These are phyloP conservation scores for Hypoxylon sp. DNA, from an alignment of 2,329 filamentous ascomycete genomes.

Conservation along the genomic window DNA sequence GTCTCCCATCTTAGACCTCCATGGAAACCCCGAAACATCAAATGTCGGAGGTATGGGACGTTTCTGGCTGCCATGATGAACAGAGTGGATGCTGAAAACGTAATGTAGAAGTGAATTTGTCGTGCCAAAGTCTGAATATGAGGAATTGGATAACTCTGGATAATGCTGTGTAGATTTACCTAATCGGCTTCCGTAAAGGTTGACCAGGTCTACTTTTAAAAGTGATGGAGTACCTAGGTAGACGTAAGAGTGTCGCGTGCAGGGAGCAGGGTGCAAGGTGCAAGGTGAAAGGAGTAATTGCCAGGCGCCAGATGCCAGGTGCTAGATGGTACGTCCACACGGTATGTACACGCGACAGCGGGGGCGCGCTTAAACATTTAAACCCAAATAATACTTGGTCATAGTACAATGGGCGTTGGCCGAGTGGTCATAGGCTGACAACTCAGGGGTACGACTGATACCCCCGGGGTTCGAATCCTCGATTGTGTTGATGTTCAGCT, in stretches of 20 bases:
- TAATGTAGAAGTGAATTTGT: no score
- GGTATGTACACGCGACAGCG: background rate
- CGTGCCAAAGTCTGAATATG: no score
- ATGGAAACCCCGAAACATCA: background rate
- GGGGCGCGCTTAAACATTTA: slow-evolving; percentile 1
- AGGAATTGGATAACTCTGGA: no score
- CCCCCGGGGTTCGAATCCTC: no score
- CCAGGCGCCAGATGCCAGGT: no score
- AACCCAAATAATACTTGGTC: background rate
- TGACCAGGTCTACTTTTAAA: background rate
- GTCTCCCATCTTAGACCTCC: slow-evolving; percentile 17
- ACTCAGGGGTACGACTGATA: slow-evolving; percentile 2
- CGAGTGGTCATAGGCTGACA: slow-evolving; percentile 20
- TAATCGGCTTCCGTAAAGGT: background rate
- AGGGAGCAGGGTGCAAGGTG: background rate
- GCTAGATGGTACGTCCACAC: background rate
- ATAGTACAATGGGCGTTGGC: slow-evolving; percentile 11
- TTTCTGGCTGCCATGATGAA: no score
- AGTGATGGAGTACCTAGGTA: background rate
- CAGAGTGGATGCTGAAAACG: no score
- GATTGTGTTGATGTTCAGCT: no score
- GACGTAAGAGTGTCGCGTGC: no score
- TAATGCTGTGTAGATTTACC: background rate
- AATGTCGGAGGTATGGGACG: background rate
- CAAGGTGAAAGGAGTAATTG: background rate